A percentile compares a stretch with the other conserved stretches of the same genome.
Evolutionary conservation across 129 eudicot species (phyloP).

Genomic region (Tanacetum coccineum): DNA sequence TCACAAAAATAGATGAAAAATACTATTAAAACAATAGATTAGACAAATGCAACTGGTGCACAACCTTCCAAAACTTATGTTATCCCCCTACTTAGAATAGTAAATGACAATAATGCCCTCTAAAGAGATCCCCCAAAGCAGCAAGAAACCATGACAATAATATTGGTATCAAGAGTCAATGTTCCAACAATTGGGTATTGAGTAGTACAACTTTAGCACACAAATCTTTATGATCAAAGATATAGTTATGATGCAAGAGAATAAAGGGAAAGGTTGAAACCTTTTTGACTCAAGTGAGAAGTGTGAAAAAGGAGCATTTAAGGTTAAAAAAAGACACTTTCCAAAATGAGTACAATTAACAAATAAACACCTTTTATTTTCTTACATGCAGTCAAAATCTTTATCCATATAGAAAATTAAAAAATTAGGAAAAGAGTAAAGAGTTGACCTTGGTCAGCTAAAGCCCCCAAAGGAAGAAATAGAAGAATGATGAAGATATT

Average conservation of each 20-base stretch:
- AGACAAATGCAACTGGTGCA: slow-evolving; percentile 17
- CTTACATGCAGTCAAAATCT: neutral
- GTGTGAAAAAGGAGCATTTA: neutral
- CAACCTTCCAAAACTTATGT: slow-evolving; percentile 10
- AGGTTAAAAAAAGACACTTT: slow-evolving; percentile 1
- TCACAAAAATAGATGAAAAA: neutral
- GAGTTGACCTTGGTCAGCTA: slow-evolving; percentile 37
- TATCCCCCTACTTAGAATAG: neutral
- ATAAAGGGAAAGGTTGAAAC: slow-evolving; percentile 7
- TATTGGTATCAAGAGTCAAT: neutral
- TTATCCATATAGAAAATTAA: neutral
- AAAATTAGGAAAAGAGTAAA: neutral
- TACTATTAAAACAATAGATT: neutral
- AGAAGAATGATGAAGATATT: slow-evolving; percentile 20
- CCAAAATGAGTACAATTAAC: neutral
- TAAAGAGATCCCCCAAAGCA: neutral
- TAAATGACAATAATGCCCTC: slow-evolving; percentile 2
- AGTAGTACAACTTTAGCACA: neutral
- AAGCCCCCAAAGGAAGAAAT: slow-evolving; percentile 28
- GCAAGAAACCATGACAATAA: neutral
- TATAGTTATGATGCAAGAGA: neutral
- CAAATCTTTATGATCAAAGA: neutral
- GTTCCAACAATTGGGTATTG: neutral
- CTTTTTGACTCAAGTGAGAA: slow-evolving; percentile 5
- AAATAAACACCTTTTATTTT: neutral